Percentiles rank a stretch among this genome's conserved stretches.
These are phyloP conservation scores for Diaporthe humulicola DNA, from an alignment of 2,329 filamentous ascomycete species.

Conservation along the genomic window DNA sequence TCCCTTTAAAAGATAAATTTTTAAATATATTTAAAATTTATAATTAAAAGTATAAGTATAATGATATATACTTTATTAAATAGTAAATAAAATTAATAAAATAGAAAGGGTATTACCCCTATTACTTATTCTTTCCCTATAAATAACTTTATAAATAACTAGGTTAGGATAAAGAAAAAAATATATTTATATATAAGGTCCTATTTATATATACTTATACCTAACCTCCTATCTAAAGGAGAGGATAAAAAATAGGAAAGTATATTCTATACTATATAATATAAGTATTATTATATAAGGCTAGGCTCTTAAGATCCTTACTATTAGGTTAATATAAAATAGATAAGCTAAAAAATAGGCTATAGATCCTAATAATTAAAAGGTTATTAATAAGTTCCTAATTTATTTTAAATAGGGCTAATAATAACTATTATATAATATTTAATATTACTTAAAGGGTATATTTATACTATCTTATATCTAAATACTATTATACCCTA, in stretches of 20 bases:
- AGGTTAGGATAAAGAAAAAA: background rate
- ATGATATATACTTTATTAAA: background rate
- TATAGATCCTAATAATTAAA: background rate
- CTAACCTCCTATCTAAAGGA: background rate
- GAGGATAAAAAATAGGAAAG: background rate
- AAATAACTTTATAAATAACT: too few species aligned
- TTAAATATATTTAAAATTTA: background rate
- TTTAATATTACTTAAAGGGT: background rate
- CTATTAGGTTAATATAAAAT: background rate
- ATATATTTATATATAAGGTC: background rate
- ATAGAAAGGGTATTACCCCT: background rate
- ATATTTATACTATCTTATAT: background rate
- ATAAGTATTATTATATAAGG: background rate
- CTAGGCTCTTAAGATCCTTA: background rate
- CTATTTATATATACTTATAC: background rate
- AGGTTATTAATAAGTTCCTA: background rate
- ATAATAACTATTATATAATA: background rate
- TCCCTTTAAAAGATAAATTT: background rate
- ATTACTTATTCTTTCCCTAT: background rate
- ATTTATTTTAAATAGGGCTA: background rate
- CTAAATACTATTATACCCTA: background rate
- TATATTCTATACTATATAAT: background rate
- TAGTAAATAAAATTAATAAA: background rate
- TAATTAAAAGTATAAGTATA: background rate
- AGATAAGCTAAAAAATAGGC: background rate